Evolutionary conservation across 1,284 basidiomycete species (phyloP), one percentile per base, ranked within the genome.

Genomic region (Ceratobasidium sp.): DNA sequence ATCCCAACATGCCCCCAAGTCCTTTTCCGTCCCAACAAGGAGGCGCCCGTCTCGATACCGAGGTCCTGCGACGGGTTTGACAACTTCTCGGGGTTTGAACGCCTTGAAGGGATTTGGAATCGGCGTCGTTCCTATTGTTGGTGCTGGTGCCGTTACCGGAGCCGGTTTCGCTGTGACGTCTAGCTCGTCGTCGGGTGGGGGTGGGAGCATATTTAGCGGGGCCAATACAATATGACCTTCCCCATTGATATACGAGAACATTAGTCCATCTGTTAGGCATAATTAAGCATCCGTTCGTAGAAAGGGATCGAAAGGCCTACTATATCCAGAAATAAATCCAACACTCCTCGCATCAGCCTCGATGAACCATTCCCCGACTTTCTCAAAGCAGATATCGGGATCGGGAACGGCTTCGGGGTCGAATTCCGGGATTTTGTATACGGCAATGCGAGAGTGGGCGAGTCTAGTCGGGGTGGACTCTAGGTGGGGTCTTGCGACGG

Each of bases 361-460:
- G 6, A 89, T 79, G 45, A 84, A 79, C 89, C 89, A 91, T 48
- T 89, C 86, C 4, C 87, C 88, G 15, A 89, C 76, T 60, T 84
- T 84, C 73, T 85, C 84, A 1, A 92, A 83, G 24, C 77, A 79
- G 0, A 83, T 50, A 31, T 27, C 1, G 82, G 79, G 36, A 82
- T 81, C 22, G 87, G 74, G 60, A 6, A 74, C 75, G 1, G 63
- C 64, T 29, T 75, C 60, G 45, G 73, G 69, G 27, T 73, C 45
- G 31, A 73, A 57, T n/a, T 72, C 69, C 7, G 65, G 71, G 33
- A 78, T 62, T 74, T 88, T 86, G 76, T 89, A 86, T 3, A 90
- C 76, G 0, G 84, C 84, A 1, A 88, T 76, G 59, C 86, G 84
- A 66, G 87, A 84, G 36, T 36, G 75, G 33, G 50, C 54, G 8